Evolutionary conservation across 208 protist genomes (phyloP).

Genomic region (Endotrypanum monterogeii): DNA sequence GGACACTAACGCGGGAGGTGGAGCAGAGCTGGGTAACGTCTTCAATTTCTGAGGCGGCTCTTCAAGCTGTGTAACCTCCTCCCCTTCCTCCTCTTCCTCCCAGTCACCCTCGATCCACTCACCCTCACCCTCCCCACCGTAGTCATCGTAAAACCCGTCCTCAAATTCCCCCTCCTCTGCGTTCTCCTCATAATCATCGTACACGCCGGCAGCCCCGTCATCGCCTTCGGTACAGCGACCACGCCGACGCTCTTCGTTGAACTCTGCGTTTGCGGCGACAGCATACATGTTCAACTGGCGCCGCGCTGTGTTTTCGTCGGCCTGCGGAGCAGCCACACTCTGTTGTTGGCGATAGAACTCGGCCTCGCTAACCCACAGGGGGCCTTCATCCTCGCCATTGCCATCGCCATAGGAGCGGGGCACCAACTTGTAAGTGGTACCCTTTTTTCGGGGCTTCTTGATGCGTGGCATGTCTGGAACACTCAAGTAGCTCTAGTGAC

Average conservation of each 20-base stretch:
- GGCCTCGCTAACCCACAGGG: conserved; percentile 61
- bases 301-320: conserved; percentile 20
- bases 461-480: conserved; percentile 28
- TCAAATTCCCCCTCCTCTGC: conserved; percentile 14
- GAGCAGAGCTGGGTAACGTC: background rate
- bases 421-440: conserved; percentile 72
- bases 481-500: too few relatives aligned
- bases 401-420: conserved; percentile 64
- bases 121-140: conserved; percentile 20
- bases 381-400: conserved; percentile 30
- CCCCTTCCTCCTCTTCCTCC: conserved; percentile 25
- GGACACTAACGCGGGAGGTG: conserved; percentile 1
- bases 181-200: conserved; percentile 22
- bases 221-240: conserved; percentile 18
- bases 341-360: conserved; percentile 55
- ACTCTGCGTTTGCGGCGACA: conserved; percentile 24
- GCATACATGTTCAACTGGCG: conserved; percentile 33
- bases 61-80: background rate
- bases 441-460: conserved; percentile 47
- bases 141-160: conserved; percentile 11
- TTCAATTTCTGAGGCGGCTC: background rate
- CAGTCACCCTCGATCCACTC: conserved; percentile 22
- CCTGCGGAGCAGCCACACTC: conserved; percentile 8
- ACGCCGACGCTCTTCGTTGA: conserved; percentile 15
- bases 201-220: conserved; percentile 12